Evolutionary conservation across 208 protist species (phyloP).

Genomic region (Wallacemonas rigidus): DNA sequence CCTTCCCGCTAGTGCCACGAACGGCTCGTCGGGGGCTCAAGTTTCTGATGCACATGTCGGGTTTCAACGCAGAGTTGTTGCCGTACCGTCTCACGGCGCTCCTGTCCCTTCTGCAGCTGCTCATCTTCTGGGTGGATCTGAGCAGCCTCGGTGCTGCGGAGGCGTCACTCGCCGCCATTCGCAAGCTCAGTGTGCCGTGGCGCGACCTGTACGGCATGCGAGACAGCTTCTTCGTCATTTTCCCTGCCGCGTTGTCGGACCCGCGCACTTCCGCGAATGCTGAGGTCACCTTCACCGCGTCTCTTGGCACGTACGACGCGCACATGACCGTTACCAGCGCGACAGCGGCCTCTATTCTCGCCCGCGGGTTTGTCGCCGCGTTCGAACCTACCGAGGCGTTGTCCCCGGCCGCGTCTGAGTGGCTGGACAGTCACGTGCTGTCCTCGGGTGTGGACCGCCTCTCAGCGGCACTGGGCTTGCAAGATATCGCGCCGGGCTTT

Average conservation of each 20-base stretch:
- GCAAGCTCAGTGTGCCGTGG: conserved; percentile 41
- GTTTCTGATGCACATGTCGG: conserved; percentile 43
- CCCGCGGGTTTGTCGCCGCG: conserved; percentile 27
- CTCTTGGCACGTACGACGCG: background rate
- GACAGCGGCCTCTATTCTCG: conserved; percentile 21
- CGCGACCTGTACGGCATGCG: conserved; percentile 18
- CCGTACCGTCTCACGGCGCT: conserved; percentile 38
- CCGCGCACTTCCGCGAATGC: background rate
- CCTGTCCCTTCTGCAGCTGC: conserved; percentile 41
- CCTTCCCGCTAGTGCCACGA: conserved; percentile 61
- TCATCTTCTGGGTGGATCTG: conserved; percentile 64
- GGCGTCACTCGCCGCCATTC: conserved; percentile 26
- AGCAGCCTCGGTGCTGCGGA: conserved; percentile 23
- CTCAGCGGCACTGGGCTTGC: conserved; percentile 39
- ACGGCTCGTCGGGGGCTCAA: conserved; percentile 40
- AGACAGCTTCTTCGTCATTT: conserved; percentile 4
- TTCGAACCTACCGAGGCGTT: background rate
- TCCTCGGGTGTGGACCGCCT: conserved; percentile 21
- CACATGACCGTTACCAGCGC: background rate
- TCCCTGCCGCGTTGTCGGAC: background rate
- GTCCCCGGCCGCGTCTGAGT: background rate
- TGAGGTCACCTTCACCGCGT: background rate
- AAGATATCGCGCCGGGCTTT: conserved; percentile 34
- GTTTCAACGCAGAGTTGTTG: conserved; percentile 24
- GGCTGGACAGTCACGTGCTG: conserved; percentile 9